Percentiles rank a stretch among this genome's conserved stretches.
Conservation (phyloP, 2,329 filamentous ascomycete genomes). For the Zalaria obscura region DNA sequence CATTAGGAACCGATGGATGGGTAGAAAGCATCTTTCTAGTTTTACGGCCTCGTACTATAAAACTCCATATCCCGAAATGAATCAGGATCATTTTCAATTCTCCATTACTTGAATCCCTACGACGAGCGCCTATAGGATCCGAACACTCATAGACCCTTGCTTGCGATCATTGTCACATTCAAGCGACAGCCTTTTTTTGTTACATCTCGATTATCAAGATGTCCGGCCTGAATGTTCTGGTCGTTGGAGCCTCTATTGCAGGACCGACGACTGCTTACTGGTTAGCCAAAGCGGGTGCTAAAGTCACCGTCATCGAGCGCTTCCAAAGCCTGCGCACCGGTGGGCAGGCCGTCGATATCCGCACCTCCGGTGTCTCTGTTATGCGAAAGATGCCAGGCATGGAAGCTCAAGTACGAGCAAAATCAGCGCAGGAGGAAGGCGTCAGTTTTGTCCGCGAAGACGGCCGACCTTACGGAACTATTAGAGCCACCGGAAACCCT, state of each 20-base stretch:
- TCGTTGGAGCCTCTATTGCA: constrained; percentile 23
- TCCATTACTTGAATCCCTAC: too few relatives aligned
- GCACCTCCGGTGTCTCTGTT: constrained; percentile 18
- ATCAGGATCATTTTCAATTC: too few relatives aligned
- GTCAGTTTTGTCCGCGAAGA: constrained; percentile 14
- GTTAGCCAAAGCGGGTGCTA: constrained; percentile 15
- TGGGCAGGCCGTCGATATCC: constrained; percentile 22
- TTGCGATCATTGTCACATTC: too few relatives aligned
- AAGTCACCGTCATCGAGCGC: constrained; percentile 22
- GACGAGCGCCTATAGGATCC: too few relatives aligned
- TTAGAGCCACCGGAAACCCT: constrained; percentile 17
- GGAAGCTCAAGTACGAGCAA: constrained; percentile 15
- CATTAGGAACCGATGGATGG: too few relatives aligned
- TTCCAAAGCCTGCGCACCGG: constrained; percentile 17
- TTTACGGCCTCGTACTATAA: too few relatives aligned
- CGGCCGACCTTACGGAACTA: constrained; percentile 14
- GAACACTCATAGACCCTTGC: too few relatives aligned
- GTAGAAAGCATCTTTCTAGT: too few relatives aligned
- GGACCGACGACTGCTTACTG: constrained; percentile 22
- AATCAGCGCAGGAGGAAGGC: constrained; percentile 14
- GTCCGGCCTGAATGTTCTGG: constrained; percentile 17
- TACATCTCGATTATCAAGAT: constrained; percentile 4
- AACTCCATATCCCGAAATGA: too few relatives aligned
- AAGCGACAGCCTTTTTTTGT: too few relatives aligned
- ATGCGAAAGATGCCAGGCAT: constrained; percentile 21